These are phyloP conservation scores for Penicillium nucicola DNA, from an alignment of 495 filamentous ascomycete genomes.

Conservation along the genomic window DNA sequence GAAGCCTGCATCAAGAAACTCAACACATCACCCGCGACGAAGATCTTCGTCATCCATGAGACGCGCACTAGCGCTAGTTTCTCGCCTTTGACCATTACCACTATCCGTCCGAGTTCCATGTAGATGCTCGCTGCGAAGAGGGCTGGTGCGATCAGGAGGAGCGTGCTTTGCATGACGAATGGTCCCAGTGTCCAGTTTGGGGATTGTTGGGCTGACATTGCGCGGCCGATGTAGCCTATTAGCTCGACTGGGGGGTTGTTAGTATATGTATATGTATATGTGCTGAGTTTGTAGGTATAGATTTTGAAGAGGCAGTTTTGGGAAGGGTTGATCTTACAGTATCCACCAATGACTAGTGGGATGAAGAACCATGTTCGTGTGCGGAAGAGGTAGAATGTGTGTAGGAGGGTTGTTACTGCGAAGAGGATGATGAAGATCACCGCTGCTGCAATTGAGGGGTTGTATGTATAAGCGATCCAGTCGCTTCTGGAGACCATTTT, in stretches of 20 bases:
- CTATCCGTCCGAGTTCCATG: constrained; percentile 52
- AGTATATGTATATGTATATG: background rate
- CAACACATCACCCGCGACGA: constrained; percentile 33
- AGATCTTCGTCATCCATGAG: constrained; percentile 47
- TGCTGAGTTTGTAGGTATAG: too few species aligned
- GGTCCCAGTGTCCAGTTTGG: constrained; percentile 27
- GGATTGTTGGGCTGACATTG: constrained; percentile 25
- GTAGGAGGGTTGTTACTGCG: constrained; percentile 27
- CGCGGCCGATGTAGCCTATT: constrained; percentile 37
- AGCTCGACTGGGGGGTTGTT: constrained; percentile 24
- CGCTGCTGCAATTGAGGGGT: constrained; percentile 46
- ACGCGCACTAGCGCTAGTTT: constrained; percentile 33
- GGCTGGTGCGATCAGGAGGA: constrained; percentile 48
- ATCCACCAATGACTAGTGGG: constrained; percentile 48
- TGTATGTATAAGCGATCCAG: constrained; percentile 44
- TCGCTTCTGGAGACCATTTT: constrained; percentile 7
- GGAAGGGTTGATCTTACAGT: constrained; percentile 37
- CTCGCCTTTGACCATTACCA: constrained; percentile 37
- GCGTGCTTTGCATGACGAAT: constrained; percentile 45
- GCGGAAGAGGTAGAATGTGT: constrained; percentile 37
- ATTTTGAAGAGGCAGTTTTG: too few species aligned
- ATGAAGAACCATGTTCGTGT: constrained; percentile 51
- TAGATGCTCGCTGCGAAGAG: constrained; percentile 56
- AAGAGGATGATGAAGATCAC: constrained; percentile 50
- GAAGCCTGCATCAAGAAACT: constrained; percentile 40